A percentile compares a stretch with the other conserved stretches of the same genome.
These are phyloP conservation scores for Chaetomiaceae sp. DNA, from an alignment of 2,329 filamentous ascomycete genomes.

Conservation along the genomic window DNA sequence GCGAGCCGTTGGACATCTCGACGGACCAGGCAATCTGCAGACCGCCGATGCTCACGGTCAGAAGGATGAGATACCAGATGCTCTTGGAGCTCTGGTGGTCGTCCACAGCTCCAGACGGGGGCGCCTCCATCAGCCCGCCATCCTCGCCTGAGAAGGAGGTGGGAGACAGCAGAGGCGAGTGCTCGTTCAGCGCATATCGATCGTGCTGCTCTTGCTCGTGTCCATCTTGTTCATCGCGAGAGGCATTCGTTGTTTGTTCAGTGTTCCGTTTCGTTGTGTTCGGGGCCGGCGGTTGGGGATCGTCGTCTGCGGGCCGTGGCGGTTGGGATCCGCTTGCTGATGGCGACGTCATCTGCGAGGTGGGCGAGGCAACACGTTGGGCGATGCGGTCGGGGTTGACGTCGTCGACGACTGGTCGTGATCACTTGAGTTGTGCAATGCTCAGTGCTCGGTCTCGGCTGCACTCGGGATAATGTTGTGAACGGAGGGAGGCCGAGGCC, in stretches of 20 bases:
- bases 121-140: conserved; percentile 33
- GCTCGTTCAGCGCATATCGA: conserved; percentile 37
- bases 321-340: conserved; percentile 28
- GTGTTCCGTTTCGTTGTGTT: conserved; percentile 3
- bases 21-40: conserved; percentile 95
- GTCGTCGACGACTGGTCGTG: too few species aligned
- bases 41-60: conserved; percentile 83
- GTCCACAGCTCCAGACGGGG: conserved; percentile 39
- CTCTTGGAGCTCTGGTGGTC: conserved; percentile 66
- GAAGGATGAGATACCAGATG: conserved; percentile 75
- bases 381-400: too few species aligned
- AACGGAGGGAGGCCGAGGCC: background rate
- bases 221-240: conserved; percentile 25
- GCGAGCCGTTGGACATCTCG: conserved; percentile 88
- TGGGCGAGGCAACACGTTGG: conserved; percentile 12
- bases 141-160: conserved; percentile 29
- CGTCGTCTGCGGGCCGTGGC: conserved; percentile 29
- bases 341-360: conserved; percentile 40
- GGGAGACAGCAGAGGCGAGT: conserved; percentile 46
- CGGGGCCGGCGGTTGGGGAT: conserved; percentile 13
- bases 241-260: conserved; percentile 6
- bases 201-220: conserved; percentile 7
- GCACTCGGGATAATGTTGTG: background rate
- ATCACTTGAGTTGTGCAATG: background rate
- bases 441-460: background rate